These are phyloP conservation scores for Apophysomyces trapeziformis DNA, from an alignment of 371 early-diverging fungal genomes.

Conservation along the genomic window DNA sequence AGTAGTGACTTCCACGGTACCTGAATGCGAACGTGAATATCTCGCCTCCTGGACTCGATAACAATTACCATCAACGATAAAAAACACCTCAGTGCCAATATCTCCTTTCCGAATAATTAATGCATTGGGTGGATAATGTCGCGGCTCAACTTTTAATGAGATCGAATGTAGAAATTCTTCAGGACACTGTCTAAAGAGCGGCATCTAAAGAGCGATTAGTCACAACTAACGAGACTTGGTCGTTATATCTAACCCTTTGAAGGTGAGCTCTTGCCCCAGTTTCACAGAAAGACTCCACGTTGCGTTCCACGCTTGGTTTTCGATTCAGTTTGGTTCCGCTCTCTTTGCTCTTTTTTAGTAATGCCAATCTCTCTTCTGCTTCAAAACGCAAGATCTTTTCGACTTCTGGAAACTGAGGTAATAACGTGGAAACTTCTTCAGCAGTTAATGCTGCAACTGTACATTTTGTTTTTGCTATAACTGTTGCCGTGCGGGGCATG, in stretches of 20 bases:
- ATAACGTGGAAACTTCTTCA: slow-evolving; percentile 51
- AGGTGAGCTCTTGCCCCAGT: slow-evolving; percentile 35
- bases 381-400: slow-evolving; percentile 55
- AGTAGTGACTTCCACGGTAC: slow-evolving; percentile 39
- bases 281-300: slow-evolving; percentile 22
- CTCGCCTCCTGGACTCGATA: slow-evolving; percentile 14
- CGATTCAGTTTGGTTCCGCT: slow-evolving; percentile 7
- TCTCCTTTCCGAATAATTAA: slow-evolving; percentile 71
- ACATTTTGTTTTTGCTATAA: slow-evolving; percentile 73
- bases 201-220: slow-evolving; percentile 38
- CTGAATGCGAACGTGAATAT: slow-evolving; percentile 18
- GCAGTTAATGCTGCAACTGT: slow-evolving; percentile 68
- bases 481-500: slow-evolving; percentile 81
- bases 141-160: slow-evolving; percentile 56
- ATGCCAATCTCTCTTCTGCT: slow-evolving; percentile 61
- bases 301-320: slow-evolving; percentile 11
- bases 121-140: slow-evolving; percentile 52
- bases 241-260: slow-evolving; percentile 30
- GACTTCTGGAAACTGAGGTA: slow-evolving; percentile 63
- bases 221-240: neutral
- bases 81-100: slow-evolving; percentile 77
- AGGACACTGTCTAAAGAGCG: slow-evolving; percentile 54
- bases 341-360: slow-evolving; percentile 28
- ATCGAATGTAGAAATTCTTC: slow-evolving; percentile 57
- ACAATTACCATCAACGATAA: slow-evolving; percentile 74